Conservation (phyloP, 441 rosid species). For the Populus hybrid region DNA sequence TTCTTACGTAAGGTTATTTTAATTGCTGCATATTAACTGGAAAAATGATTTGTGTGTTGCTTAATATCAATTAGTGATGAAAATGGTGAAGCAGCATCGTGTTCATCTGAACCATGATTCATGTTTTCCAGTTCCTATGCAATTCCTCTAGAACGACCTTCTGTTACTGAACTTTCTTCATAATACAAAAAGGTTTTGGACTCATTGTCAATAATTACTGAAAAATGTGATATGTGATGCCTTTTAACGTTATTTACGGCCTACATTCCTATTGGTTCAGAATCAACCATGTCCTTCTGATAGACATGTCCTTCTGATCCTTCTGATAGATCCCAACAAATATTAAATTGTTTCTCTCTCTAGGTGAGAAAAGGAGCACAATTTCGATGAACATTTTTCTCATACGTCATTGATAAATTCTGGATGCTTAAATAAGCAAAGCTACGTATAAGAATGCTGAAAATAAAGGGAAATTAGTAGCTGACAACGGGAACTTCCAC, state of each 20-base stretch:
- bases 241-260: slow-evolving; percentile 30
- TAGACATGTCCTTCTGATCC: slow-evolving; percentile 38
- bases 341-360: too few species aligned
- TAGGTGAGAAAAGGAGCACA: not conserved
- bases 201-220: not conserved
- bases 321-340: too few species aligned
- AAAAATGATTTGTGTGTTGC: not conserved
- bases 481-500: too few species aligned
- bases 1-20: slow-evolving; percentile 18
- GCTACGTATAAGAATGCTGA: too few species aligned
- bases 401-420: too few species aligned
- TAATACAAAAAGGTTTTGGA: not conserved
- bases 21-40: not conserved
- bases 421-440: too few species aligned
- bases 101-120: not conserved
- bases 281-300: slow-evolving; percentile 1
- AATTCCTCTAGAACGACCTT: not conserved
- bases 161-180: not conserved
- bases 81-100: not conserved
- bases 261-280: slow-evolving; percentile 30
- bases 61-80: too few species aligned
- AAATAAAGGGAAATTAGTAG: too few species aligned
- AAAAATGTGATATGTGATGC: not conserved
- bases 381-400: not conserved
- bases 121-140: not conserved